A percentile compares a stretch with the other conserved stretches of the same genome.
Conservation (phyloP, 768 basidiomycete genomes). For the Suillus discolor region DNA sequence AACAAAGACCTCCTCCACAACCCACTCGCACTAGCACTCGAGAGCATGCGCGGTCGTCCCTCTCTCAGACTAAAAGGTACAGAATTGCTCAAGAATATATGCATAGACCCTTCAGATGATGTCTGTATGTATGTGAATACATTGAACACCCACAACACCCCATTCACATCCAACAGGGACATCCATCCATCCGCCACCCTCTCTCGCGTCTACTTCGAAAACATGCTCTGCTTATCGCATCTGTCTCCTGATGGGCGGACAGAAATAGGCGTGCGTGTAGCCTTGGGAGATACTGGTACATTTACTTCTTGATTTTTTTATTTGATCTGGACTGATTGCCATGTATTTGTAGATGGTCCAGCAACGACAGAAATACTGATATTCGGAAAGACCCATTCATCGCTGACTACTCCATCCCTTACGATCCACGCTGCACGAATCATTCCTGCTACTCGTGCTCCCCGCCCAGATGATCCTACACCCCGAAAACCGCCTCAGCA, state of each 20-base stretch:
- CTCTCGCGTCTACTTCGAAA: neutral
- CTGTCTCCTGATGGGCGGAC: conserved; percentile 29
- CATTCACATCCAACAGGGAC: conserved; percentile 46
- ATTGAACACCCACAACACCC: conserved; percentile 27
- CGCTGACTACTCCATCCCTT: conserved; percentile 23
- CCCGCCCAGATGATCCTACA: conserved; percentile 79
- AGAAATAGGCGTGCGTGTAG: conserved; percentile 63
- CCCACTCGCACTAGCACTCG: conserved; percentile 1
- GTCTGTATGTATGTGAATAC: conserved; percentile 48
- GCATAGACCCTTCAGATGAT: conserved; percentile 59
- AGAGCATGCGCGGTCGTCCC: conserved; percentile 74
- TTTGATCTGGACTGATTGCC: neutral
- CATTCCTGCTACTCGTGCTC: conserved; percentile 43
- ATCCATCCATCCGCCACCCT: conserved; percentile 51
- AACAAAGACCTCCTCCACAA: conserved; percentile 44
- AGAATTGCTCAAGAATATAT: conserved; percentile 54
- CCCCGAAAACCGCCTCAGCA: conserved; percentile 63
- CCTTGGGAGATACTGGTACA: conserved; percentile 69
- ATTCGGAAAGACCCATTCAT: conserved; percentile 37
- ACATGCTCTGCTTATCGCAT: neutral
- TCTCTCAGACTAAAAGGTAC: conserved; percentile 60
- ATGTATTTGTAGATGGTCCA: conserved; percentile 52
- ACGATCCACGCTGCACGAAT: conserved; percentile 59
- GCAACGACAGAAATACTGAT: conserved; percentile 70
- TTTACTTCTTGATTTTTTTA: conserved; percentile 8